Base-by-base conservation (phyloP, 2,329 filamentous ascomycete species). In the Pseudogymnoascus sp. region DNA sequence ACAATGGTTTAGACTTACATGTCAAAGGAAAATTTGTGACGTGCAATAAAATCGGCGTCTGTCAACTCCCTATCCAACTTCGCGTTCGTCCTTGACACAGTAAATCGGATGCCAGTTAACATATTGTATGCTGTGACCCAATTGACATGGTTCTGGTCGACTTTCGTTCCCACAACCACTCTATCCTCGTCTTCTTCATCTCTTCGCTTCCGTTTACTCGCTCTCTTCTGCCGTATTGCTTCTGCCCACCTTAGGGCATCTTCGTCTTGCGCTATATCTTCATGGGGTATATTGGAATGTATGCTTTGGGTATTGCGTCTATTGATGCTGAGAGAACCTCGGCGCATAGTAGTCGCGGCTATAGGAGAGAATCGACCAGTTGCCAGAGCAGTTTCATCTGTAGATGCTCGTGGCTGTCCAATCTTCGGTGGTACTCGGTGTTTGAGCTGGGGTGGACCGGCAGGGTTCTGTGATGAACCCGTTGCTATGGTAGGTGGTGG, bases 81-180 rank as follows among this genome's bases (percentile, higher is more conserved):
- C 45, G 94, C 94, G 71, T 99, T 97, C 60, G 92, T 96, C 68
- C 94, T 82, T 64, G 92, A 97, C 23, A 99, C 94, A 41, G 90
- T 92, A 68, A 97, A 96, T 60, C 94, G 91, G 71, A 99, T 99
- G 64, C 94, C 94, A 37, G 94, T 99, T 76, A 99, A 82, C 94
- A 99, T 99, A 74, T 99, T 99, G 78, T 99, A 99, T 61, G 94
- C 94, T 1, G 91, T 96, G 45, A 95, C 91, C 86, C 89, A 99
- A 73, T 97, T 97, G 66, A 90, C 89, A 73, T 99, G 94, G 69
- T 90, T 89, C 76, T 97, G 92, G 71, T 99, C 94, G 58, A 99
- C 94, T 76, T 96, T 97, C 61, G 90, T 99, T 62, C 94, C 94
- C 15, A 99, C 92, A 30, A 97, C 82, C 8, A 99, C 92, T 63